Conservation (phyloP, 805 yeast genomes). For the Hanseniaspora hatyaiensis region DNA sequence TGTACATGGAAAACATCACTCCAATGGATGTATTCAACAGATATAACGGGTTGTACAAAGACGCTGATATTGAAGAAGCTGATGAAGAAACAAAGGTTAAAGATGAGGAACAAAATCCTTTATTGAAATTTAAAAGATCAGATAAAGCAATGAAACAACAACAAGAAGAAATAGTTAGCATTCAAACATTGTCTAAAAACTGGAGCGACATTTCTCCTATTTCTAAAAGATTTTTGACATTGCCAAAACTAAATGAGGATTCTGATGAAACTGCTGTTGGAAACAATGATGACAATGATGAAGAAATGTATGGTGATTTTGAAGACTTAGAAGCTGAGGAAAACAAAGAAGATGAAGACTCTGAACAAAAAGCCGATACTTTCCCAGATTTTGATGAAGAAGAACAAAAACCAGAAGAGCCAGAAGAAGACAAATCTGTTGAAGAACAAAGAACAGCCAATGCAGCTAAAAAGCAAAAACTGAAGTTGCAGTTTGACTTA, state of each 20-base stretch:
- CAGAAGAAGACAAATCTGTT: slow-evolving; percentile 36
- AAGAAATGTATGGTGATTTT: slow-evolving; percentile 45
- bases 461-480: slow-evolving; percentile 79
- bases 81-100: slow-evolving; percentile 29
- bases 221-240: slow-evolving; percentile 28
- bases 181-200: slow-evolving; percentile 26
- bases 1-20: slow-evolving; percentile 66
- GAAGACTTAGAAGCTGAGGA: slow-evolving; percentile 39
- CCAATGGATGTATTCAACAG: slow-evolving; percentile 61
- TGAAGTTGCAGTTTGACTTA: slow-evolving; percentile 74
- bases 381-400: slow-evolving; percentile 34
- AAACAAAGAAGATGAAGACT: slow-evolving; percentile 39
- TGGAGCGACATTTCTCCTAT: slow-evolving; percentile 26
- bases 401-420: slow-evolving; percentile 28
- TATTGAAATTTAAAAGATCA: slow-evolving; percentile 11
- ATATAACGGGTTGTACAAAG: slow-evolving; percentile 49
- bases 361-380: slow-evolving; percentile 34
- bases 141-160: slow-evolving; percentile 28
- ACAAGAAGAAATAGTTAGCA: slow-evolving; percentile 29
- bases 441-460: slow-evolving; percentile 70
- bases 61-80: slow-evolving; percentile 35
- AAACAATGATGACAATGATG: slow-evolving; percentile 33
- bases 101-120: slow-evolving; percentile 32
- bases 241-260: slow-evolving; percentile 26
- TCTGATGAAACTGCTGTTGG: slow-evolving; percentile 25